Conservation (phyloP, 2,329 filamentous ascomycete species). For the Raffaelea ambrosiae region DNA sequence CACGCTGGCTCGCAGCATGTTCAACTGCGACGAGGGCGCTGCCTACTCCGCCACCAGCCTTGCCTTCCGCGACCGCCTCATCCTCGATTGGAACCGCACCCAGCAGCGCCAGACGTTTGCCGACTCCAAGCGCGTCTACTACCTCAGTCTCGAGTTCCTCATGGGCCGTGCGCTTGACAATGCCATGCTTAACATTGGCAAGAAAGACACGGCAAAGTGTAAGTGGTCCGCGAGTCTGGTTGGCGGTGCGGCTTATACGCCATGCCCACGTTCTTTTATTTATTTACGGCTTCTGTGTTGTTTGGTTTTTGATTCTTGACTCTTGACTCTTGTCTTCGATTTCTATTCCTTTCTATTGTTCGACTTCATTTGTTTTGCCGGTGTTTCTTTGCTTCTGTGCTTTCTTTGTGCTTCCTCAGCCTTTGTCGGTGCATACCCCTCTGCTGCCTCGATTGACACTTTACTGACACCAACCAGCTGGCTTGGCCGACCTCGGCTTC, state of each 20-base stretch:
- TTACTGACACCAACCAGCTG: slow-evolving; percentile 43
- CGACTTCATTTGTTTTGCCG: background rate
- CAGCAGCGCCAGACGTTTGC: slow-evolving; percentile 90
- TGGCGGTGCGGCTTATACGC: no score
- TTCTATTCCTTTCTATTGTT: background rate
- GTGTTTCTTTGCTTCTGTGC: no score
- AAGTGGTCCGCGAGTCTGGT: slow-evolving; percentile 17
- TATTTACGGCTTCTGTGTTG: no score
- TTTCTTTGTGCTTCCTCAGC: background rate
- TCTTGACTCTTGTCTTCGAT: background rate
- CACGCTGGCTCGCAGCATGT: slow-evolving; percentile 87
- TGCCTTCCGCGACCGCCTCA: slow-evolving; percentile 84
- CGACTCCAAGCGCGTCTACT: slow-evolving; percentile 93
- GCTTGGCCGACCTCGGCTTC: slow-evolving; percentile 84
- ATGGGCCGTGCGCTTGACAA: slow-evolving; percentile 97
- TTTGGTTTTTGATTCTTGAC: background rate
- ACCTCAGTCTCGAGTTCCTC: slow-evolving; percentile 92
- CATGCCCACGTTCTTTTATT: background rate
- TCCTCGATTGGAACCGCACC: slow-evolving; percentile 96
- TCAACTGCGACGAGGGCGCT: slow-evolving; percentile 94
- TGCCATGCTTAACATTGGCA: slow-evolving; percentile 91
- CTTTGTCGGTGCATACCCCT: no score
- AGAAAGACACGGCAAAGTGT: slow-evolving; percentile 80
- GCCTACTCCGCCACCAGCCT: slow-evolving; percentile 87
- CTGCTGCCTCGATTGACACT: background rate